A percentile compares a stretch with the other conserved stretches of the same genome.
These are phyloP conservation scores for Fusarium anguioides DNA, from an alignment of 2,329 filamentous ascomycete species.

Conservation along the genomic window DNA sequence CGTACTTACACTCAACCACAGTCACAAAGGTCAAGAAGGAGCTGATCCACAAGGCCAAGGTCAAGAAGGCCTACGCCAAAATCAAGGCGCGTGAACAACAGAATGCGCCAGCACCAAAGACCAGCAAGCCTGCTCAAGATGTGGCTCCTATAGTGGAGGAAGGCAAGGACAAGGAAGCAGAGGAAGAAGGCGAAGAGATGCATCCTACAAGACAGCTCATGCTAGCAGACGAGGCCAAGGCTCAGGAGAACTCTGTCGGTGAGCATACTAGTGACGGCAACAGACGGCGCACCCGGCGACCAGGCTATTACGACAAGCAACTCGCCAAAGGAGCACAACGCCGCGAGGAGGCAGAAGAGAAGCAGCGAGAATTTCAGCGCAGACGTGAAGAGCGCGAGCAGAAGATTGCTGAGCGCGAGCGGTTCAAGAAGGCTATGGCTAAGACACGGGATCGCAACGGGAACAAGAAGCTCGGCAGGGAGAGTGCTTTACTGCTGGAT, in stretches of 20 bases:
- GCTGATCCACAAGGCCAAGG: conserved; percentile 90
- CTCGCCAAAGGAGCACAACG: conserved; percentile 58
- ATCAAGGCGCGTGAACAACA: conserved; percentile 69
- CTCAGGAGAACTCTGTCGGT: conserved; percentile 45
- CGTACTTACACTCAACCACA: conserved; percentile 51
- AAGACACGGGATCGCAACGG: conserved; percentile 81
- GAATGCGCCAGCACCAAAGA: conserved; percentile 35
- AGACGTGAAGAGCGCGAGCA: conserved; percentile 72
- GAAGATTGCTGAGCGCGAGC: conserved; percentile 72
- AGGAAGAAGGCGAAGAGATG: conserved; percentile 44
- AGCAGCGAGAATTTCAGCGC: conserved; percentile 55
- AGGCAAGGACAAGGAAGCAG: conserved; percentile 23
- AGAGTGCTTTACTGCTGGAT: conserved; percentile 81
- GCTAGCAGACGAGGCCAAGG: conserved; percentile 53
- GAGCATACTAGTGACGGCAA: conserved; percentile 46
- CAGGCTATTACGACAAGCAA: conserved; percentile 75
- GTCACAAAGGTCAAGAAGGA: conserved; percentile 90
- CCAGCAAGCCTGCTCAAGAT: conserved; percentile 22
- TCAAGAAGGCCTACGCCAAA: conserved; percentile 93
- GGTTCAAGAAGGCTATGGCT: conserved; percentile 74
- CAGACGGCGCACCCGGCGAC: conserved; percentile 54
- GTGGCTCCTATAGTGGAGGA: conserved; percentile 22
- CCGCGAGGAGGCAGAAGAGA: conserved; percentile 56
- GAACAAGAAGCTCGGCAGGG: conserved; percentile 82
- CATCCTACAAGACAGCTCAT: conserved; percentile 55